Percentiles rank a stretch among this genome's conserved stretches.
phyloP scores from a whole-genome alignment of 1,284 basidiomycete species.

The Apiotrichum gamsii region DNA sequence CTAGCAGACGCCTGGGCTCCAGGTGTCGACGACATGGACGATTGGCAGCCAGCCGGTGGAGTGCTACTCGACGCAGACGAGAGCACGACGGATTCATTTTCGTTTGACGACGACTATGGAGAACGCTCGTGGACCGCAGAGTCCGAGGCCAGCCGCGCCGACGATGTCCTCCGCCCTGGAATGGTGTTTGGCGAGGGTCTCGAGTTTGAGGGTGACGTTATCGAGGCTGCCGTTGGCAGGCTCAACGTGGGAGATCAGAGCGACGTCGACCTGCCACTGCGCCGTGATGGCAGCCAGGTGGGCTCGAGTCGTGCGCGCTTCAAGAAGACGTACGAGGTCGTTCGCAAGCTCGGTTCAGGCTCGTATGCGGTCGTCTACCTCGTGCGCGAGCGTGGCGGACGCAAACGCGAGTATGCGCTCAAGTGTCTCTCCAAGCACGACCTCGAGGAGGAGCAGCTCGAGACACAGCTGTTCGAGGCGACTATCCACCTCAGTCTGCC shows the following conservation, averaged over 20 bases:
- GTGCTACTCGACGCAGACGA: conserved; percentile 34
- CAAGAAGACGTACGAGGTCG: conserved; percentile 61
- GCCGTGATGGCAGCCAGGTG: conserved; percentile 39
- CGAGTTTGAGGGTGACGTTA: conserved; percentile 42
- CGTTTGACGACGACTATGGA: conserved; percentile 20
- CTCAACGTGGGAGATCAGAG: conserved; percentile 15
- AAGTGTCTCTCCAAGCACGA: conserved; percentile 93
- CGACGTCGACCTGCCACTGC: conserved; percentile 29
- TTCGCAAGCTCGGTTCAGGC: conserved; percentile 75
- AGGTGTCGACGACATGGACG: conserved; percentile 32
- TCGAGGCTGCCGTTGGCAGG: conserved; percentile 38
- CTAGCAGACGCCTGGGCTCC: conserved; percentile 28
- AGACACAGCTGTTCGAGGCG: conserved; percentile 84
- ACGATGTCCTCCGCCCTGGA: conserved; percentile 33
- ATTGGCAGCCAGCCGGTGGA: conserved; percentile 40
- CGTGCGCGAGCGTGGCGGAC: conserved; percentile 74
- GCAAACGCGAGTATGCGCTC: conserved; percentile 82
- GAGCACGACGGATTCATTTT: conserved; percentile 3
- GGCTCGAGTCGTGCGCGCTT: conserved; percentile 18
- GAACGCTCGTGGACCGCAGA: conserved; percentile 18
- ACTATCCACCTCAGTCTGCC: conserved; percentile 91
- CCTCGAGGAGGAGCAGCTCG: conserved; percentile 76
- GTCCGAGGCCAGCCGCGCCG: conserved; percentile 20
- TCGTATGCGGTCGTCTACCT: conserved; percentile 92
- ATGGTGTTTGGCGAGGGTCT: conserved; percentile 45